Evolutionary conservation across 179 eudicot genomes (phyloP), one percentile per base, ranked within the genome.

Genomic region (Actinidia polygama): DNA sequence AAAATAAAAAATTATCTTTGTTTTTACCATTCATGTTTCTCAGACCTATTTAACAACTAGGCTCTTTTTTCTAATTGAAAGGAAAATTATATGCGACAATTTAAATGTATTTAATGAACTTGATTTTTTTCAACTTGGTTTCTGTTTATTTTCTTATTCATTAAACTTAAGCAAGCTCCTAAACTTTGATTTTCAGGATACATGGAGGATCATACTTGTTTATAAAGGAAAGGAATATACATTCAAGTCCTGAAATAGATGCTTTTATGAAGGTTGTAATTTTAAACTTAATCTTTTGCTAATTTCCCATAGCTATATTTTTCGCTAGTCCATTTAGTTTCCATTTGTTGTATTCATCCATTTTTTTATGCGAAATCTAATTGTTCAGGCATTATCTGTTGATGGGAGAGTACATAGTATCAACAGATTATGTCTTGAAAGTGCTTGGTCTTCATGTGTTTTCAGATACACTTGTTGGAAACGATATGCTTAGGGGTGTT

Each of bases 241-340:
- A n/a, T n/a, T n/a, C 95, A 11, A 84, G 75, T 74, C 89, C 92
- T 11, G 95, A 92, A 84, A 89, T 92, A 23, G 93, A 92, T 87
- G 93, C 93, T 77, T 92, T 88, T 81, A 92, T 92, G 95, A 92
- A 92, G 95, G 95, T 92, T 55, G 10, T 26, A 5, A n/a, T 71
- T 55, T 57, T 69, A 7, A 78, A 71, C 23, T 23, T 84, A 21
- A 73, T 2, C 51, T 18, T 47, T 51, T 66, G 21, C 23, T 14
- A 55, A 82, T 73, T 46, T 54, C 4, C 44, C 15, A n/a, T 21
- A 23, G 46, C 23, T 55, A n/a, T 26, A 10, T 55, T 55, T 79
- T 10, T 66, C 30, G 46, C 6, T 15, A 11, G 7, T 24, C 7
- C 26, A 77, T 12, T 10, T 10, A 36, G 40, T 59, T 19, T 9